Percentiles rank a stretch among this genome's conserved stretches.
These are phyloP conservation scores for Fraxinus baroniana DNA, from an alignment of 305 asterid species.

Conservation along the genomic window DNA sequence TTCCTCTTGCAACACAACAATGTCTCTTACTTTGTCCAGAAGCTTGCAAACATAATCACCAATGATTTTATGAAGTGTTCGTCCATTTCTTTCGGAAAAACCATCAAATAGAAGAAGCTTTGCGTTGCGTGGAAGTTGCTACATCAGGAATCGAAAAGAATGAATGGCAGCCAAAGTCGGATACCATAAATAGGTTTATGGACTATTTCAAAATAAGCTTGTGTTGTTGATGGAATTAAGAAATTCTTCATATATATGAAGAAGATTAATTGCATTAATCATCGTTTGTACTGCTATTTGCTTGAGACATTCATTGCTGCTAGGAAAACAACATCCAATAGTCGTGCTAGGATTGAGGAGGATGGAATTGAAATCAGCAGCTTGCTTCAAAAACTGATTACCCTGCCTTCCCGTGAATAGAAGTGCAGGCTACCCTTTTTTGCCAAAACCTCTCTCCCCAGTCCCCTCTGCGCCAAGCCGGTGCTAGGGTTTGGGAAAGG, in stretches of 20 bases:
- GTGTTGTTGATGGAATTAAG: conserved; percentile 55
- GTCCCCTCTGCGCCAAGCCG: not conserved
- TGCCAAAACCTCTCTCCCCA: not conserved
- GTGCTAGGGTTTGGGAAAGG: not conserved
- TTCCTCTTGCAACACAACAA: too few species aligned
- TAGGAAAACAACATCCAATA: conserved; percentile 33
- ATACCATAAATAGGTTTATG: conserved; percentile 33
- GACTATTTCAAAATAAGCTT: conserved; percentile 34
- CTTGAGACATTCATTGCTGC: conserved; percentile 46
- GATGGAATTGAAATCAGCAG: conserved; percentile 48
- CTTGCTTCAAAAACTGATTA: conserved; percentile 44
- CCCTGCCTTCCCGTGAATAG: conserved; percentile 35
- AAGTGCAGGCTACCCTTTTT: not conserved
- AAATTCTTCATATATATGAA: conserved; percentile 53
- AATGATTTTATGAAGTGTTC: conserved; percentile 35
- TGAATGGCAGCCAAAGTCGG: conserved; percentile 46
- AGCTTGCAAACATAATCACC: too few species aligned
- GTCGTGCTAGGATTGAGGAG: conserved; percentile 40
- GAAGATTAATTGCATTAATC: conserved; percentile 46
- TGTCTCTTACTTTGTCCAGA: too few species aligned
- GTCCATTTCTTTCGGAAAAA: conserved; percentile 41
- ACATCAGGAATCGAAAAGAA: conserved; percentile 18
- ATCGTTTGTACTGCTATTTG: conserved; percentile 35
- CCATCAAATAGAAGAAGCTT: conserved; percentile 33
- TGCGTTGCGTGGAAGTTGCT: conserved; percentile 27